Evolutionary conservation across 257 asterid species (phyloP).

Genomic region (Asclepias syriaca): DNA sequence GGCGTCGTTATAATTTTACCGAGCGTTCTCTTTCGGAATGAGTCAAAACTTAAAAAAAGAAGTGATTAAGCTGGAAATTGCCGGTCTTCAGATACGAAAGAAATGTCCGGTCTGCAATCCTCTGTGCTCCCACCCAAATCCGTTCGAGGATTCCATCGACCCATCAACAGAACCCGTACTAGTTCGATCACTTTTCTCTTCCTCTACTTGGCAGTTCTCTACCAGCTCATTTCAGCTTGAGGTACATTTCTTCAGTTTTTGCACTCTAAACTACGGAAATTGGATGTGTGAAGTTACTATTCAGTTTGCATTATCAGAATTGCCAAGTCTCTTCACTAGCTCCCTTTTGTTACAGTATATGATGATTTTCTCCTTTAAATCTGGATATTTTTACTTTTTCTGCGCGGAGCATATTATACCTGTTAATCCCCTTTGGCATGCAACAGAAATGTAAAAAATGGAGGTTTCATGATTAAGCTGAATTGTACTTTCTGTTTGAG

Average conservation of each 20-base stretch:
- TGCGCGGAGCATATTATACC: neutral
- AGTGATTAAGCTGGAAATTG: no score
- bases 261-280: neutral
- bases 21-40: no score
- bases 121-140: constrained; percentile 7
- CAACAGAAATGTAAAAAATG: neutral
- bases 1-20: no score
- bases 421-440: neutral
- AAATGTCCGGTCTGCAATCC: constrained; percentile 9
- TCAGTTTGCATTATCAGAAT: neutral
- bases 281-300: neutral
- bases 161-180: neutral
- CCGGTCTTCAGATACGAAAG: no score
- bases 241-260: constrained; percentile 12
- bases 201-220: constrained; percentile 5
- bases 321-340: neutral
- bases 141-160: constrained; percentile 15
- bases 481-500: neutral
- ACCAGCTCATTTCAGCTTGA: constrained; percentile 9
- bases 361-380: no score
- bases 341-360: neutral
- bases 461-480: neutral
- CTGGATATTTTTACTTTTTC: neutral
- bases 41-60: no score
- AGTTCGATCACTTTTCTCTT: constrained; percentile 6